Evolutionary conservation across 805 yeast genomes (phyloP), one percentile per base, ranked within the genome.

Genomic region (Pichia nakasei): DNA sequence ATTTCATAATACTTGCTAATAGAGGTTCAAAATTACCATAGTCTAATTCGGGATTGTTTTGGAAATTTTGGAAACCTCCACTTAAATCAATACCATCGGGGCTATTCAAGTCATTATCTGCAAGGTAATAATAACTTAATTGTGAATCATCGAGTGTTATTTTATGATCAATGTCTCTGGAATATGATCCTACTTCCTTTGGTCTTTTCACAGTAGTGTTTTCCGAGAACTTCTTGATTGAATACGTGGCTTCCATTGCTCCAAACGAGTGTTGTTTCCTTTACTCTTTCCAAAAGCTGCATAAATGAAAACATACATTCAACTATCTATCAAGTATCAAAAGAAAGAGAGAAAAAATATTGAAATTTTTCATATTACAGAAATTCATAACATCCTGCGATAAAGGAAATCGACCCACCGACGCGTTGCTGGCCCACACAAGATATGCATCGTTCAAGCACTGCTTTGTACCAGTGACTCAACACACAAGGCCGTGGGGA

Each of bases 141-240:
- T 75, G 70, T 0, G 76, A 61, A 42, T 76, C 76, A 51, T 78
- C 80, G 9, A 75, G 62, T 5, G 63, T 57, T 26, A 73, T 69
- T 20, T 70, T 75, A 21, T 49, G 46, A 5, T 78, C 74, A n/a
- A 63, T 62, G 22, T 74, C 76, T 45, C 87, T 66, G 2, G 91
- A 78, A 58, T 69, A 91, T 4, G 75, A 60, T n/a, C 75, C 69
- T 3, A 91, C 52, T 61, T 93, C 96, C 51, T 81, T 82, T 3
- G 98, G 97, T 60, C 87, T 94, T 54, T 82, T 80, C 42, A 89
- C 68, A 2, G 86, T 76, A 0, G 91, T 78, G 9, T 81, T 73
- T 26, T 74, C 68, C 0, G 86, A 74, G 45, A 45, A 47, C 13
- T 44, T 47, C 17, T 45, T 47, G 4, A 49, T 42, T 12, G 50